Percentiles rank a stretch among this genome's conserved stretches.
phyloP scores from a whole-genome alignment of 2,329 filamentous ascomycete species.

The Botryotinia calthae region DNA sequence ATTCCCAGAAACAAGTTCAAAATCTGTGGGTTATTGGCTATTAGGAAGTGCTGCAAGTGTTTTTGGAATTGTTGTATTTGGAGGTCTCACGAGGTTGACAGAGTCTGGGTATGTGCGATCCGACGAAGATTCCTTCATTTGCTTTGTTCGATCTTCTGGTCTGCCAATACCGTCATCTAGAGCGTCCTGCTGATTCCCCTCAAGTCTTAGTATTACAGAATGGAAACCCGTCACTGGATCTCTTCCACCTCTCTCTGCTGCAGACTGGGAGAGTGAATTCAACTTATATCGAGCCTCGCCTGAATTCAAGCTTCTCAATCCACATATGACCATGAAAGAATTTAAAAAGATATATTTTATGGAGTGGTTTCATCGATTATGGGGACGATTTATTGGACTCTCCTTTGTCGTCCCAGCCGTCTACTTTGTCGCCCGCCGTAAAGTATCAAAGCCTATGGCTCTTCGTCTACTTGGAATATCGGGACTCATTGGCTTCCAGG shows the following conservation, averaged over 20 bases:
- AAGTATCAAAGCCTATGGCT: conserved; percentile 77
- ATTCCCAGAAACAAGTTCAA: conserved; percentile 59
- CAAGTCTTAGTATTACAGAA: conserved; percentile 89
- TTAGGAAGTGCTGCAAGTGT: conserved; percentile 88
- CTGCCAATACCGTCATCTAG: not conserved
- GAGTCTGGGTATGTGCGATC: conserved; percentile 74
- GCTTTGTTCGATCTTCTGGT: too few relatives aligned
- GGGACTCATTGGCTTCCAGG: conserved; percentile 88
- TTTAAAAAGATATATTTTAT: conserved; percentile 99
- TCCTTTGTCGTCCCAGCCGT: conserved; percentile 83
- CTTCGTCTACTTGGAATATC: conserved; percentile 78
- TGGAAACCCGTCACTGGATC: conserved; percentile 96
- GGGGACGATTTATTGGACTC: conserved; percentile 88
- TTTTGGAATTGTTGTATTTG: conserved; percentile 95
- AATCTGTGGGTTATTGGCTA: conserved; percentile 86
- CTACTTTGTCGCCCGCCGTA: conserved; percentile 81
- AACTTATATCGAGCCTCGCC: conserved; percentile 87
- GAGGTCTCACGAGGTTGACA: conserved; percentile 87
- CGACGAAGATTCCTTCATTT: conserved; percentile 22
- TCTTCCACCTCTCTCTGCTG: conserved; percentile 72
- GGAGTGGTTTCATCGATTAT: conserved; percentile 96
- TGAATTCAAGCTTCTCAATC: conserved; percentile 89
- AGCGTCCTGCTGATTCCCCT: not conserved
- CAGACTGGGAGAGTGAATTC: conserved; percentile 91
- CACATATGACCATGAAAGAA: conserved; percentile 86